These are phyloP conservation scores for Xylaria telfairii DNA, from an alignment of 495 filamentous ascomycete species.

Conservation along the genomic window DNA sequence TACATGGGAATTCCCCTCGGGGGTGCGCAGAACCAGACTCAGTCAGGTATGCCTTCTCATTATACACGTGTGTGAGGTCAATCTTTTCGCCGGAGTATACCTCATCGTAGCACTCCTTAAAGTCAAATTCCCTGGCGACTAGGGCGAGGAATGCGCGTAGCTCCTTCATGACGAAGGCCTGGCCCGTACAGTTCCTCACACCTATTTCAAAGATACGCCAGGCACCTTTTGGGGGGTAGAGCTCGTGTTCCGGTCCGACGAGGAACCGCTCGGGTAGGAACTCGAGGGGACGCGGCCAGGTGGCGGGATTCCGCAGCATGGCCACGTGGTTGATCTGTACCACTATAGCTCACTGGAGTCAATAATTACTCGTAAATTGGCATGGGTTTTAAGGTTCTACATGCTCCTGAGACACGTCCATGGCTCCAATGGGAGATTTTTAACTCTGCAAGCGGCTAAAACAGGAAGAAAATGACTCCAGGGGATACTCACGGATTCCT, in stretches of 20 bases:
- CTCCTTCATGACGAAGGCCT: constrained; percentile 57
- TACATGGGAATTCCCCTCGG: constrained; percentile 36
- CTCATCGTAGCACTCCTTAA: constrained; percentile 43
- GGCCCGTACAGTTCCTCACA: constrained; percentile 58
- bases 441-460: too few relatives aligned
- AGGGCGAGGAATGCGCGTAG: constrained; percentile 53
- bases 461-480: too few relatives aligned
- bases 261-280: constrained; percentile 54
- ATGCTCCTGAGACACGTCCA: too few relatives aligned
- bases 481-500: too few relatives aligned
- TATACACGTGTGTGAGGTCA: constrained; percentile 32
- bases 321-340: constrained; percentile 42
- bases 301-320: constrained; percentile 40
- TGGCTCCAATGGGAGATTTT: too few relatives aligned
- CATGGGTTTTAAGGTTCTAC: too few relatives aligned
- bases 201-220: constrained; percentile 60
- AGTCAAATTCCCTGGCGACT: constrained; percentile 51
- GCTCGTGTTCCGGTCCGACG: constrained; percentile 37
- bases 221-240: constrained; percentile 47
- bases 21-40: constrained; percentile 37
- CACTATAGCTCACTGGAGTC: too few relatives aligned
- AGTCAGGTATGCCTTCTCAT: constrained; percentile 37
- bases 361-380: too few relatives aligned
- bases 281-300: constrained; percentile 42
- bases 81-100: constrained; percentile 33